phyloP scores from a whole-genome alignment of 179 eudicot species.

The Amaranthus tricolor region DNA sequence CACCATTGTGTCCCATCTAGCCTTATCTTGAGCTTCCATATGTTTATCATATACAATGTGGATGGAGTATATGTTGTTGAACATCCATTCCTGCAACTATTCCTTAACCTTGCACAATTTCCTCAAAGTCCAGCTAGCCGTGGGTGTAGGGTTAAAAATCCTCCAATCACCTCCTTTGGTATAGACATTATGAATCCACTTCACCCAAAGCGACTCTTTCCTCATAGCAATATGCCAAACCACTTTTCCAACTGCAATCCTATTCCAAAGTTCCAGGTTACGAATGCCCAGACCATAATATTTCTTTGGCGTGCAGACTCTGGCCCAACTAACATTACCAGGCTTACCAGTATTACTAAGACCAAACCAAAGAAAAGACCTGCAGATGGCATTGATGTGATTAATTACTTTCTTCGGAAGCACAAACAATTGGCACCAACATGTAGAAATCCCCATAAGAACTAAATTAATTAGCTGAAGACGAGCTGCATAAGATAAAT shows the following conservation, averaged over 20 bases:
- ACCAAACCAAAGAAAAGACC: neutral
- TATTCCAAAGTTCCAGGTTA: neutral
- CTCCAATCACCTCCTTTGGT: neutral
- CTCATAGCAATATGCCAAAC: neutral
- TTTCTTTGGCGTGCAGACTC: neutral
- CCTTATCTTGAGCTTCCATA: neutral
- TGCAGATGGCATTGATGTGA: neutral
- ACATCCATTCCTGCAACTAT: rapidly evolving
- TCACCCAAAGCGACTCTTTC: neutral
- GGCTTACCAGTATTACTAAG: neutral
- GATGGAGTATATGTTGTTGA: neutral
- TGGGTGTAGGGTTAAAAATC: neutral
- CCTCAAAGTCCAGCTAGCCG: neutral
- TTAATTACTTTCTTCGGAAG: neutral
- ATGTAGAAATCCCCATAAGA: neutral
- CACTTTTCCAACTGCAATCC: neutral
- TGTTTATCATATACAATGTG: neutral
- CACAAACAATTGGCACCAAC: neutral
- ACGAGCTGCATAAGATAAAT: neutral
- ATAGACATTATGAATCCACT: neutral
- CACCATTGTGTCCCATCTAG: neutral
- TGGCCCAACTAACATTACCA: neutral
- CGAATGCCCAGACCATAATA: neutral
- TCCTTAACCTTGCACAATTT: neutral
- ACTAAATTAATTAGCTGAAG: neutral